Evolutionary conservation across 305 asterid species (phyloP).

Genomic region (Fraxinus ornus): DNA sequence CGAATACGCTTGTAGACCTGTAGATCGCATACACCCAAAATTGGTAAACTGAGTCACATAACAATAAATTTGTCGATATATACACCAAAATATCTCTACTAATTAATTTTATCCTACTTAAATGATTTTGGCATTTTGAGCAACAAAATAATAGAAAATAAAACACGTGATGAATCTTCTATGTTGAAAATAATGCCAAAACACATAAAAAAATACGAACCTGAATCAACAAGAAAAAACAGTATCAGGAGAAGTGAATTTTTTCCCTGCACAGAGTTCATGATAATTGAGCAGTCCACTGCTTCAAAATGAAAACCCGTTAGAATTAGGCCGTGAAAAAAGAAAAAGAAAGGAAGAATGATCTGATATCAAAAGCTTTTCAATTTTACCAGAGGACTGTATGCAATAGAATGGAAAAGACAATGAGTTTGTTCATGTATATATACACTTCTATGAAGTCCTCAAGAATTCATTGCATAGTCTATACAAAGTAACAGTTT

Average conservation of each 20-base stretch:
- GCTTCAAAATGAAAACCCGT: neutral
- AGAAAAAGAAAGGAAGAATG: neutral
- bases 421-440: neutral
- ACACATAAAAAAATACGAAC: neutral
- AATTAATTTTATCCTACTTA: neutral
- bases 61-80: neutral
- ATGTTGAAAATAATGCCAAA: neutral
- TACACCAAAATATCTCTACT: neutral
- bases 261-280: neutral
- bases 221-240: neutral
- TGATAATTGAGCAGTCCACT: neutral
- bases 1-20: conserved; percentile 30
- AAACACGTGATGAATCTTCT: neutral
- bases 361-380: neutral
- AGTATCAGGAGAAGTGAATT: neutral
- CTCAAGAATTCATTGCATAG: neutral
- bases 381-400: neutral
- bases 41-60: neutral
- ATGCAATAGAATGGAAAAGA: neutral
- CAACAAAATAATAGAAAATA: neutral
- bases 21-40: neutral
- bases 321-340: neutral
- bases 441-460: neutral
- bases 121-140: neutral
- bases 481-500: neutral